A percentile compares a stretch with the other conserved stretches of the same genome.
These are phyloP conservation scores for Plasmodium berghei DNA, from an alignment of 169 alveolate genomes.

Conservation along the genomic window DNA sequence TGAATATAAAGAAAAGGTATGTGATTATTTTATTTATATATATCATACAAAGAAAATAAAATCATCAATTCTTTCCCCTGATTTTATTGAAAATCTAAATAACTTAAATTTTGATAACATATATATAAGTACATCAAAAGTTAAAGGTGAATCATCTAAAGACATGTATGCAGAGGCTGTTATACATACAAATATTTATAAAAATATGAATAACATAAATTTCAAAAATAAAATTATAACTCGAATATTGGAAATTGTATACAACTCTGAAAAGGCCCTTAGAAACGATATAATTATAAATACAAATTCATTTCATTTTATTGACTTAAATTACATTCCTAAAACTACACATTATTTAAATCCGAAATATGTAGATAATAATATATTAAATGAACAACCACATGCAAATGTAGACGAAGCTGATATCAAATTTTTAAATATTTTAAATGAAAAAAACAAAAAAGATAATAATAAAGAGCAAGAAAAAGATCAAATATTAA, in stretches of 20 bases:
- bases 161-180: constrained; percentile 78
- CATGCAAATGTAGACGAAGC: constrained; percentile 10
- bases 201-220: constrained; percentile 23
- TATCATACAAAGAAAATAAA: constrained; percentile 64
- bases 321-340: constrained; percentile 37
- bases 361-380: constrained; percentile 35
- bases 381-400: not conserved
- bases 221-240: constrained; percentile 45
- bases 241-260: constrained; percentile 27
- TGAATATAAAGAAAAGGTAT: constrained; percentile 57
- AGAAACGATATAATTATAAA: constrained; percentile 29
- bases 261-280: constrained; percentile 14
- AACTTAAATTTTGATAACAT: constrained; percentile 46
- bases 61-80: constrained; percentile 17
- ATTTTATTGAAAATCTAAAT: constrained; percentile 14
- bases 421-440: constrained; percentile 51
- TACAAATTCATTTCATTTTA: constrained; percentile 13
- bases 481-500: constrained; percentile 38
- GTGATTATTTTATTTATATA: constrained; percentile 62
- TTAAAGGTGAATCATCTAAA: constrained; percentile 64
- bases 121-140: constrained; percentile 59
- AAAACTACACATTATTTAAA: constrained; percentile 69
- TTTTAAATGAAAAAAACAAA: constrained; percentile 53
- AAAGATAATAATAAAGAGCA: constrained; percentile 16
- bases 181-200: constrained; percentile 40